A percentile compares a stretch with the other conserved stretches of the same genome.
Evolutionary conservation across 164 flowering plant genomes (phyloP).

Genomic region (Stephania yunnanensis): DNA sequence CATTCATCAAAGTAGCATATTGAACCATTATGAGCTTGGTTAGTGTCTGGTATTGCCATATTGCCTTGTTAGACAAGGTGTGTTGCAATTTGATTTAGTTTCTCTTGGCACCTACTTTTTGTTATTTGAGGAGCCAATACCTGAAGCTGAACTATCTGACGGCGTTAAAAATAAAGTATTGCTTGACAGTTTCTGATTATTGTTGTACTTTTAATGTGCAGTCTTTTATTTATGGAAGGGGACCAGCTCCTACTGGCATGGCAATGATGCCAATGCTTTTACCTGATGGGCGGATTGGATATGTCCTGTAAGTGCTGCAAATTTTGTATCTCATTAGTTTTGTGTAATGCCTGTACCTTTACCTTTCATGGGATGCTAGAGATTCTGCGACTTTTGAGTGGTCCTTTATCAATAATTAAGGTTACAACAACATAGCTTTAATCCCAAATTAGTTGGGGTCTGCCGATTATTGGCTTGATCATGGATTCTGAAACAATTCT

Average conservation of each 20-base stretch:
- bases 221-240: conserved; percentile 80
- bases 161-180: too few relatives aligned
- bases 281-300: conserved; percentile 87
- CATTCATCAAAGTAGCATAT: background rate
- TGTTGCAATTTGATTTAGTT: background rate
- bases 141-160: background rate
- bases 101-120: background rate
- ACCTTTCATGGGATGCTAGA: background rate
- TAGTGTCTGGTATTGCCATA: background rate
- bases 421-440: too few relatives aligned
- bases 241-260: conserved; percentile 74
- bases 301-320: conserved; percentile 61
- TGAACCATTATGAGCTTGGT: background rate
- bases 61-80: background rate
- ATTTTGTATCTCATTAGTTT: background rate
- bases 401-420: too few relatives aligned
- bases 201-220: conserved; percentile 25
- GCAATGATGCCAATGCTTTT: conserved; percentile 91
- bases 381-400: background rate
- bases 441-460: too few relatives aligned
- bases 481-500: background rate
- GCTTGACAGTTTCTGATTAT: conserved; percentile 1
- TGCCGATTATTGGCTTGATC: background rate
- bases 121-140: background rate
- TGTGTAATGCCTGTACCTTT: background rate